A percentile compares a stretch with the other conserved stretches of the same genome.
Evolutionary conservation across 148 eudicot genomes (phyloP).

Genomic region (Vaccinium vitisidaea): DNA sequence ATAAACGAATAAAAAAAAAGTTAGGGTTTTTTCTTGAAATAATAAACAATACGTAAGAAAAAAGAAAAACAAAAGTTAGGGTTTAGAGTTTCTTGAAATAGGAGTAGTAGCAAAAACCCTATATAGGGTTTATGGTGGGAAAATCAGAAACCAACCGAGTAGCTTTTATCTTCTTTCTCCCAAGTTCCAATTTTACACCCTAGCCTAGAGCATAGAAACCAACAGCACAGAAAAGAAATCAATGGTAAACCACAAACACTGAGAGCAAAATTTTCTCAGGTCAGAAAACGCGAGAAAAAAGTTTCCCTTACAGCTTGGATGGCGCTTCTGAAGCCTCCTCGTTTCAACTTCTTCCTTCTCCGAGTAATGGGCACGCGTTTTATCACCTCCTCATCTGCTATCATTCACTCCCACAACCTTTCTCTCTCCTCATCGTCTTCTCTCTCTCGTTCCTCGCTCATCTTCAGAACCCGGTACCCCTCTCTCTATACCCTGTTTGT

Average conservation of each 20-base stretch:
- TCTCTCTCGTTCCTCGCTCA: conserved; percentile 18
- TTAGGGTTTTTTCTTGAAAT: too few species aligned
- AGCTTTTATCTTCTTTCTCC: background rate
- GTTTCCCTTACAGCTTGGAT: conserved; percentile 19
- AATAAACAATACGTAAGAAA: too few species aligned
- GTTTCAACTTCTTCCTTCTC: conserved; percentile 24
- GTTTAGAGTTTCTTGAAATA: too few species aligned
- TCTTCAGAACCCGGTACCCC: conserved; percentile 28
- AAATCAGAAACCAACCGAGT: background rate
- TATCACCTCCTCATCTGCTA: conserved; percentile 19
- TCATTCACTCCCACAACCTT: conserved; percentile 21
- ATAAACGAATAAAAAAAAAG: too few species aligned
- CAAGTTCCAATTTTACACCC: background rate
- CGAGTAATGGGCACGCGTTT: conserved; percentile 48
- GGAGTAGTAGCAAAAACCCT: background rate
- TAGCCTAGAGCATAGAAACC: background rate
- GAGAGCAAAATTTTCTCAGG: background rate
- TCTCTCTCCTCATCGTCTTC: conserved; percentile 19
- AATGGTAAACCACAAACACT: background rate
- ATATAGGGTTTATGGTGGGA: conserved; percentile 22
- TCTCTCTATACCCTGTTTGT: background rate
- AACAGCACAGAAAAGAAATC: background rate
- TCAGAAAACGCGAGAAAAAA: conserved; percentile 3
- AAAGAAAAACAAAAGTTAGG: too few species aligned
- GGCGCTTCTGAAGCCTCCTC: conserved; percentile 48